Evolutionary conservation across 2,329 filamentous ascomycete species (phyloP).

Genomic region (Aspergillus fischeri): DNA sequence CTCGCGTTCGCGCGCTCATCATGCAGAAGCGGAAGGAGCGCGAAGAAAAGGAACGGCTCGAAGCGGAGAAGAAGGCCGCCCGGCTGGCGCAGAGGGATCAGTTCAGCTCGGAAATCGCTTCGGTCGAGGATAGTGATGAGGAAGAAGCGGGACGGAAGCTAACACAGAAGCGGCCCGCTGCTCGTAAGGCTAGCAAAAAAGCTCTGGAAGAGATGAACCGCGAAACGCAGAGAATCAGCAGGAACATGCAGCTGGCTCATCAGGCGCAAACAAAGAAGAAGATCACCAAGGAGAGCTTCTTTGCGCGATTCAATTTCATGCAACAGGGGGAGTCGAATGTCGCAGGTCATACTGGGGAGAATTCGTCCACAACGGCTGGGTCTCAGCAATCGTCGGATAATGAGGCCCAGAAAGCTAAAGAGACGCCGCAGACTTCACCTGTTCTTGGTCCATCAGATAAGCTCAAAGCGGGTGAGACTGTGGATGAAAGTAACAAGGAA

Average conservation of each 20-base stretch:
- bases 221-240: conserved; percentile 85
- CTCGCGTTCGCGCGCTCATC: conserved; percentile 67
- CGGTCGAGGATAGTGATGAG: conserved; percentile 54
- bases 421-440: conserved; percentile 70
- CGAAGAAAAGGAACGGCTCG: conserved; percentile 59
- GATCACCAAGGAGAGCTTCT: conserved; percentile 75
- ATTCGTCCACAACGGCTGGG: conserved; percentile 43
- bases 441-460: conserved; percentile 28
- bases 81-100: conserved; percentile 28
- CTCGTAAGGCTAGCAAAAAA: conserved; percentile 86
- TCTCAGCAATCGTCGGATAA: conserved; percentile 47
- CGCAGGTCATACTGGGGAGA: conserved; percentile 23
- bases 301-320: conserved; percentile 77
- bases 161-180: conserved; percentile 64
- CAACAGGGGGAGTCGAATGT: conserved; percentile 32
- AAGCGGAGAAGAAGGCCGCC: conserved; percentile 39
- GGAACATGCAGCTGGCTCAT: conserved; percentile 87
- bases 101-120: conserved; percentile 39
- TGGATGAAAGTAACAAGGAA: background rate
- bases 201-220: conserved; percentile 91
- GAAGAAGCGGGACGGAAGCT: conserved; percentile 62
- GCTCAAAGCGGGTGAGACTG: background rate
- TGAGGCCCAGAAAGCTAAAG: conserved; percentile 43
- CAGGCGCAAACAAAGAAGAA: conserved; percentile 89
- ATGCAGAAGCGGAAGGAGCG: conserved; percentile 70